phyloP scores from a whole-genome alignment of 2,329 filamentous ascomycete genomes.

The Hymenoscyphus fructigenus region DNA sequence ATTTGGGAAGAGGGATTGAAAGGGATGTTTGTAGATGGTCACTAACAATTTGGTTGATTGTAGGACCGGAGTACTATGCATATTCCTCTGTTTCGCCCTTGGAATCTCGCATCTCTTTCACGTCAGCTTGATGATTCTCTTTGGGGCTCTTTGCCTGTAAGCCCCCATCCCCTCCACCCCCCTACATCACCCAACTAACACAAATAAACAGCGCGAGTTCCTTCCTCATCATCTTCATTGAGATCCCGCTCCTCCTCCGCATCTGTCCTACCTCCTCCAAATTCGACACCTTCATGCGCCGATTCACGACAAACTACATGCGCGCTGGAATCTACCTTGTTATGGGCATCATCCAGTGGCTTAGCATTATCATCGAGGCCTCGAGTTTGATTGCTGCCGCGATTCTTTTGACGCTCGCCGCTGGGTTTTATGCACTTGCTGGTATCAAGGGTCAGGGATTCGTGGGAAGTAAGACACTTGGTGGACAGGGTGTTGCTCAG shows the following conservation, averaged over 20 bases:
- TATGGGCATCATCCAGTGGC: constrained; percentile 82
- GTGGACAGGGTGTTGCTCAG: constrained; percentile 89
- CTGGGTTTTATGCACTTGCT: constrained; percentile 76
- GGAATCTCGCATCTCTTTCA: constrained; percentile 69
- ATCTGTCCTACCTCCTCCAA: constrained; percentile 92
- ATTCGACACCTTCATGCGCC: constrained; percentile 88
- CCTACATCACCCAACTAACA: neutral
- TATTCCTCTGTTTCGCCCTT: constrained; percentile 68
- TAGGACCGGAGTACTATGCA: constrained; percentile 69
- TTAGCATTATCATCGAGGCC: constrained; percentile 64
- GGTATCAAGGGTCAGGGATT: constrained; percentile 82
- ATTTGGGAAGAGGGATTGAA: neutral
- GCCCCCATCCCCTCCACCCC: constrained; percentile 30
- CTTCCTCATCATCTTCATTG: constrained; percentile 77
- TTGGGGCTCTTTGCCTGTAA: constrained; percentile 53
- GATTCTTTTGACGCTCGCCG: constrained; percentile 74
- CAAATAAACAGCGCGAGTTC: constrained; percentile 57
- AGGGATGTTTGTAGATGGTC: neutral
- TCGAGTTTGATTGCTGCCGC: constrained; percentile 84
- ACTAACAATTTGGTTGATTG: constrained; percentile 20
- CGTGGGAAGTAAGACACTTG: constrained; percentile 91
- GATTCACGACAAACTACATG: constrained; percentile 95
- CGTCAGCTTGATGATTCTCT: constrained; percentile 45
- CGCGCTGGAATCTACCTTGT: constrained; percentile 80
- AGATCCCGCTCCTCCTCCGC: constrained; percentile 90